Base-by-base conservation (phyloP, 208 protist genomes). In the Sergeia podlipaevii region DNA sequence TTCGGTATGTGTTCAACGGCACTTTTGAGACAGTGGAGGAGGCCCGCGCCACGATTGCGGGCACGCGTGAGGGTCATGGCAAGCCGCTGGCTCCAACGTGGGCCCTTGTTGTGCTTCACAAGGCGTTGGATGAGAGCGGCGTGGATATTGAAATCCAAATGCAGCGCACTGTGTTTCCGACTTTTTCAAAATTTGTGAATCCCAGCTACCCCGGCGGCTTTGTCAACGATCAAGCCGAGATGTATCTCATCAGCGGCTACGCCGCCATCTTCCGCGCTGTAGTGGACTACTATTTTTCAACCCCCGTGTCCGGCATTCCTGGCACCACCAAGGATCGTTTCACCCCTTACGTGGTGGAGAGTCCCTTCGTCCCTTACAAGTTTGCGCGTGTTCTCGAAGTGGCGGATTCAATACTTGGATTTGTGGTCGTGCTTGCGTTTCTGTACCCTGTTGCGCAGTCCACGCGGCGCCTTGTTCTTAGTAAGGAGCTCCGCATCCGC, bases 401-500 rank as follows among this genome's bases (percentile, higher is more conserved):
- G 30, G 63, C 41, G 30, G 36, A n/a, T 38, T 75, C 4, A 11
- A 49, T 2, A 53, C 56, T 33, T 51, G 58, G 13, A 15, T 79
- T 39, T 34, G 45, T 50, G 5, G 20, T 78, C 48, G 75, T 75
- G 18, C 28, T 83, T 32, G 54, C 33, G 13, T 83, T 75, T 55
- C 57, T 83, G 33, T 79, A 77, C 51, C 61, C 67, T 11, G 55
- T 83, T 4, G 52, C 59, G 7, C 66, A 73, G 52, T 37, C 38
- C 28, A 68, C 65, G 4, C 65, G 55, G 38, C 58, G 60, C 3
- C 45, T 81, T 48, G 74, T 81, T 13, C 18, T 64, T 21, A 71
- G 79, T 18, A 83, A 83, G 43, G 75, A 83, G 39, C 24, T 70
- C 28, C 65, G 68, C 13, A 63, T 83, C 13, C 59, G 67, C 17